Percentiles rank a stretch among this genome's conserved stretches.
Conservation (phyloP, 2,329 filamentous ascomycete genomes). For the Hypoxylon sp. region DNA sequence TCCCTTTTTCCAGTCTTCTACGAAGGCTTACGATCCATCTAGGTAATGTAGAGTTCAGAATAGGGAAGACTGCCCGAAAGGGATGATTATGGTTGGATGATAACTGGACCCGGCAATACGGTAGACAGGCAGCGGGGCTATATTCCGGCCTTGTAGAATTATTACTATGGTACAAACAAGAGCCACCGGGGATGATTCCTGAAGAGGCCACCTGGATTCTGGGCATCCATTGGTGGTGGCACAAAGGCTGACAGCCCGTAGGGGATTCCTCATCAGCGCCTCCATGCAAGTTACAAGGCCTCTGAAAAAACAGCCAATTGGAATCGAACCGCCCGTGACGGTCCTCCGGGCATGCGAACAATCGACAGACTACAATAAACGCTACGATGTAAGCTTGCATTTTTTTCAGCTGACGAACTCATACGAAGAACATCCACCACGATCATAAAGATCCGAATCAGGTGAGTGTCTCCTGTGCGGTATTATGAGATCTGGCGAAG, state of each 20-base stretch:
- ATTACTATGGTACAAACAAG: slow-evolving; percentile 22
- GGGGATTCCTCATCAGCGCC: slow-evolving; percentile 28
- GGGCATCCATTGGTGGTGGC: slow-evolving; percentile 20
- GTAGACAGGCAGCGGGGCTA: slow-evolving; percentile 33
- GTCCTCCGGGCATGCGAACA: slow-evolving; percentile 11
- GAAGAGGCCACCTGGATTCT: slow-evolving; percentile 9
- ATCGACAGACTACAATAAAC: slow-evolving; percentile 8
- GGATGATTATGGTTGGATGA: slow-evolving; percentile 34
- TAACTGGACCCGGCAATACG: slow-evolving; percentile 36
- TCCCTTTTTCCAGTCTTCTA: slow-evolving; percentile 8
- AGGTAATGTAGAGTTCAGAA: slow-evolving; percentile 17
- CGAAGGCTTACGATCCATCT: slow-evolving; percentile 1
- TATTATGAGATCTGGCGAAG: background rate
- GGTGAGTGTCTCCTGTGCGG: slow-evolving; percentile 1
- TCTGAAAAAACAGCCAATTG: slow-evolving; percentile 29
- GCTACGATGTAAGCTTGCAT: background rate
- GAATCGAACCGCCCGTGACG: slow-evolving; percentile 17
- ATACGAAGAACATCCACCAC: background rate
- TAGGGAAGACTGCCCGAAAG: slow-evolving; percentile 37
- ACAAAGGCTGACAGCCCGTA: slow-evolving; percentile 29
- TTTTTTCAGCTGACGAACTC: slow-evolving; percentile 8
- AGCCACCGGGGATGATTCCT: slow-evolving; percentile 30
- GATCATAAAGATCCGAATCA: slow-evolving; percentile 3
- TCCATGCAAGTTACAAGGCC: slow-evolving; percentile 30
- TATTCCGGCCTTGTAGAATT: slow-evolving; percentile 16